Evolutionary conservation across 148 eudicot genomes (phyloP), one percentile per base, ranked within the genome.

Genomic region (Suaeda aralocaspica): DNA sequence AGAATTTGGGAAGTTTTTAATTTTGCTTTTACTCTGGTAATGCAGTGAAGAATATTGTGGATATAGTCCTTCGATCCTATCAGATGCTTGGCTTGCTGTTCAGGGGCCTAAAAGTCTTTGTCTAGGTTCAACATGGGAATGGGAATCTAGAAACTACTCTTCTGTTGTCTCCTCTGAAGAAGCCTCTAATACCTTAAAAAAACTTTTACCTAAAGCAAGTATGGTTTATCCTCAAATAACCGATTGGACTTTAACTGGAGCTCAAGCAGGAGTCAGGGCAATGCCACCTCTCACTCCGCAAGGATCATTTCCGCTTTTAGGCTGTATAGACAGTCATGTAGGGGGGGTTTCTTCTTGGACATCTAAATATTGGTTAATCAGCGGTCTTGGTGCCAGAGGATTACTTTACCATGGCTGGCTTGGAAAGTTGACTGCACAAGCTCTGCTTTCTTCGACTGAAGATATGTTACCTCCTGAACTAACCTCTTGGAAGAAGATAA

Each of bases 101-200:
- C 91, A 87, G 52, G 89, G 93, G 14, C 81, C 91, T 73, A 87
- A 82, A 15, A 73, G 72, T 70, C 65, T 95, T 50, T 71, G 75
- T 79, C 15, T 95, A 67, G 97, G 97, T 31, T 85, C 99, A n/a
- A 95, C 98, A 67, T 94, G 98, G 98, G 91, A 94, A 56, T 94
- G 98, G 98, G 88, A 79, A 24, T 94, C 98, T 1, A 80, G 71
- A 36, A 87, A 95, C 77, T 81, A 79, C 78, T 87, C 92, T 33
- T 78, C 85, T 18, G n/a, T 42, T 19, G 97, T 88, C 69, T 68
- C 89, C 34, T 18, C 39, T 18, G 92, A 84, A 68, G 97, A 91
- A 85, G 85, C 93, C 60, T 80, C 89, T 33, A 79, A 74, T 71
- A 82, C 93, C 41, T 72, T 89, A n/a, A 59, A 85, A 76, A 86